Base-by-base conservation (phyloP, 164 flowering plant species). In the Chloranthus sessilifolius region DNA sequence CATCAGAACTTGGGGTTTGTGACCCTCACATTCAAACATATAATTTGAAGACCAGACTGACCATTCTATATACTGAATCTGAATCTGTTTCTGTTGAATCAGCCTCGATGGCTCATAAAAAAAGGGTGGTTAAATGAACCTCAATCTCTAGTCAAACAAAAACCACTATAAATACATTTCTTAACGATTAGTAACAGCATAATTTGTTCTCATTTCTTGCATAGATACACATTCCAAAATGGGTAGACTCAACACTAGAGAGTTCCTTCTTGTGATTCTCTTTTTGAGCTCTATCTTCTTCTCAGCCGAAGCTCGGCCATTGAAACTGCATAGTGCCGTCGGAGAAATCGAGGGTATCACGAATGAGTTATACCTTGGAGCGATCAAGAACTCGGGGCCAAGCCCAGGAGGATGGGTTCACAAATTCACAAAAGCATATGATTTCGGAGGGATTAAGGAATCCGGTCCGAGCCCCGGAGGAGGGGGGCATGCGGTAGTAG, bases 381-480 rank as follows among this genome's bases (percentile, higher is more conserved):
- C 29, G 2, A 35, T 35, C 19, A 50, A 50, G 24, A 21, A 22
- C 7, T 35, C 42, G 5, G 53, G 53, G 8, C 53, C 53, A 21
- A 50, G 41, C 25, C 20, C 19, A 9, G 53, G 53, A 7, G 41
- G 17, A 23, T 25, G 27, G 19, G 53, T 40, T 4, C 40, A 35
- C 38, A 7, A 23, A 3, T 35, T 14, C n/a, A 22, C 15, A 11
- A 23, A 50, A 22, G 19, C 14, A 9, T 35, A 34, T 10, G 26
- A 27, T 50, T 28, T 50, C 4, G 53, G 53, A 6, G 42, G 53
- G 19, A 50, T 50, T 4, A 50, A 50, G 41, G 19, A 21, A 16
- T 34, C 53, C 7, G 40, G 53, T n/a, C 53, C 53, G 5, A 49
- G 41, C 53, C 53, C 53, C 4, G 53, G 53, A 12, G 53, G 53